Evolutionary conservation across 2,329 filamentous ascomycete species (phyloP), one percentile per base, ranked within the genome.

Genomic region (Alternaria postmessia): DNA sequence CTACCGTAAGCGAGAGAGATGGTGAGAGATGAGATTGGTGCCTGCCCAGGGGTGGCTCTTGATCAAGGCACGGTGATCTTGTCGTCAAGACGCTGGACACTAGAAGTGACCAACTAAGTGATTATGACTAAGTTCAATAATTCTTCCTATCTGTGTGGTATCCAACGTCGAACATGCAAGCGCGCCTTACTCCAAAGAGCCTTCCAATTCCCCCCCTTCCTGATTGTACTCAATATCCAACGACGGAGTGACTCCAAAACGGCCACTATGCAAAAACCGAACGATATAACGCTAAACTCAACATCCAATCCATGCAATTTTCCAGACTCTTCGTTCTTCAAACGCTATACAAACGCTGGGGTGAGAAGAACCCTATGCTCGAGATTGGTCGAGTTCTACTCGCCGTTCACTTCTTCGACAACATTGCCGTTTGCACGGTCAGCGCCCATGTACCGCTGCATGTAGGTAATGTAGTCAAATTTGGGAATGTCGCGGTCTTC

Each of bases 391-490:
- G 57, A 14, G 51, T 54, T 59, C 69, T 72, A 72, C 57, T 65
- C 68, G 28, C 69, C 69, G 20, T 72, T 72, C 5, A 63, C 65
- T 26, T 59, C 51, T 11, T 68, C 70, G 34, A 69, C 68, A 2
- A 66, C 64, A 7, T 66, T 61, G n/a, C 70, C 70, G 44, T 71
- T 73, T 14, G 58, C 61, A 26, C 62, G 61, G 16, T 64, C 59
- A 7, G 68, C 71, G 51, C 72, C 77, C 74, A 83, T 79, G 65
- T 81, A 84, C 56, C 90, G 91, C 79, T 97, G 91, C 95, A 99
- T 99, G 78, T 98, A 99, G 65, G 88, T 89, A 67, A 98, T 93
- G 81, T 99, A 99, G 80, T 99, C 95, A 78, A 90, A 99, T 80
- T 98, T 96, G 38, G 91, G 87, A 74, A 92, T 81, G 52, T 94